A percentile compares a stretch with the other conserved stretches of the same genome.
Evolutionary conservation across 2,329 filamentous ascomycete genomes (phyloP).

Genomic region (Sarocladium kiliense): DNA sequence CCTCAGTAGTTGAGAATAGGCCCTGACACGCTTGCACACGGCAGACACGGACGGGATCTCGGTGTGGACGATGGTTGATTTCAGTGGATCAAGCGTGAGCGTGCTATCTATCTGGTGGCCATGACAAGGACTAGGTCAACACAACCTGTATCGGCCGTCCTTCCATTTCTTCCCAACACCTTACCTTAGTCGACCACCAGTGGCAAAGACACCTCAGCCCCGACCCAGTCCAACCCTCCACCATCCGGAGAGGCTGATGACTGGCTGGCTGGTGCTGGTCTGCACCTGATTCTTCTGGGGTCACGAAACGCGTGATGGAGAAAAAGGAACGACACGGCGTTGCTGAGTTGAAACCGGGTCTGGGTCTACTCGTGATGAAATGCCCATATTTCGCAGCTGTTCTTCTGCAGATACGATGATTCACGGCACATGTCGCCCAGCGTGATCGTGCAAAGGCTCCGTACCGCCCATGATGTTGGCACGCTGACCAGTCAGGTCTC

Average conservation of each 20-base stretch:
- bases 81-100: too few species aligned
- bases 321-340: slow-evolving; percentile 1
- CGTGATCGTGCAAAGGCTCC: background rate
- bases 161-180: background rate
- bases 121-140: too few species aligned
- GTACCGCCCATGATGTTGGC: background rate
- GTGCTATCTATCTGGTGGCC: too few species aligned
- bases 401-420: background rate
- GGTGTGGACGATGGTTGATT: too few species aligned
- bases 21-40: too few species aligned
- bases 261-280: background rate
- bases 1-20: too few species aligned
- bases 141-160: too few species aligned
- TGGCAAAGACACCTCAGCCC: slow-evolving; percentile 8
- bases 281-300: background rate
- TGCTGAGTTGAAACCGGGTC: slow-evolving; percentile 5
- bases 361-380: too few species aligned
- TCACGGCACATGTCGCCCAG: background rate
- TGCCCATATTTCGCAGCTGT: background rate
- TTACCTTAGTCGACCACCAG: slow-evolving; percentile 1
- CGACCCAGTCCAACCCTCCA: slow-evolving; percentile 1
- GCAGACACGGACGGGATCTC: too few species aligned
- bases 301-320: background rate
- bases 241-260: background rate
- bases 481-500: slow-evolving; percentile 1